Evolutionary conservation across 2,329 filamentous ascomycete genomes (phyloP).

Genomic region (Pseudogymnoascus sp.): DNA sequence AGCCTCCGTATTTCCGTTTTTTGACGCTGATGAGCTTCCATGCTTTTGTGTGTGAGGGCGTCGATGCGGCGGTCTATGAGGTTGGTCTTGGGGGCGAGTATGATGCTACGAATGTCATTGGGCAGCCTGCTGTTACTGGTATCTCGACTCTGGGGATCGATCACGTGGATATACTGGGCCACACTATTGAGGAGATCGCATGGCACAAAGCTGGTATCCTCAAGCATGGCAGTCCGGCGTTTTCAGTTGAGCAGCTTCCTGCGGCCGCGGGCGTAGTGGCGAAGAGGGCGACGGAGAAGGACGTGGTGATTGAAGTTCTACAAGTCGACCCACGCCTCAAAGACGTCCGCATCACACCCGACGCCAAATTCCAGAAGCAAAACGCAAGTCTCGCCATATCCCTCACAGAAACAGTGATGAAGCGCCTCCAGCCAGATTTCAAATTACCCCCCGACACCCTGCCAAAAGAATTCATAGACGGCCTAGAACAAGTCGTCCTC

Average conservation of each 20-base stretch:
- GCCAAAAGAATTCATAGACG: conserved; percentile 33
- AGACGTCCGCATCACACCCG: conserved; percentile 31
- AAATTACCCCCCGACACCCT: conserved; percentile 1
- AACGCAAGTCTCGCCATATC: conserved; percentile 50
- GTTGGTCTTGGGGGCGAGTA: conserved; percentile 59
- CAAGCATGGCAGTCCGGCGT: conserved; percentile 49
- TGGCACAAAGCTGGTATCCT: conserved; percentile 70
- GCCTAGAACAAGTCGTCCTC: conserved; percentile 66
- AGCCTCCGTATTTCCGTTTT: conserved; percentile 50
- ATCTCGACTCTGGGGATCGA: conserved; percentile 62
- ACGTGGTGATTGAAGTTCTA: conserved; percentile 15
- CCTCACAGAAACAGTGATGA: conserved; percentile 34
- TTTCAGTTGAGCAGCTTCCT: conserved; percentile 45
- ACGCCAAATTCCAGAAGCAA: conserved; percentile 45
- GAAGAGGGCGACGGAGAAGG: conserved; percentile 34
- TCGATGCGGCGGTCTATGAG: conserved; percentile 57
- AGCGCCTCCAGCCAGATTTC: conserved; percentile 8
- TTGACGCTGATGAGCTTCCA: conserved; percentile 60
- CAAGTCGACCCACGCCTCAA: conserved; percentile 32
- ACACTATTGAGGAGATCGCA: conserved; percentile 55
- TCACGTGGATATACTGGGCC: conserved; percentile 54
- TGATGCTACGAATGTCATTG: conserved; percentile 60
- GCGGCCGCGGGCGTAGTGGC: conserved; percentile 38
- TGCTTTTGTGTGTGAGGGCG: conserved; percentile 52
- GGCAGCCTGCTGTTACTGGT: conserved; percentile 46